These are phyloP conservation scores for Geotrichum bryndzae DNA, from an alignment of 1,139 yeast genomes.

Conservation along the genomic window DNA sequence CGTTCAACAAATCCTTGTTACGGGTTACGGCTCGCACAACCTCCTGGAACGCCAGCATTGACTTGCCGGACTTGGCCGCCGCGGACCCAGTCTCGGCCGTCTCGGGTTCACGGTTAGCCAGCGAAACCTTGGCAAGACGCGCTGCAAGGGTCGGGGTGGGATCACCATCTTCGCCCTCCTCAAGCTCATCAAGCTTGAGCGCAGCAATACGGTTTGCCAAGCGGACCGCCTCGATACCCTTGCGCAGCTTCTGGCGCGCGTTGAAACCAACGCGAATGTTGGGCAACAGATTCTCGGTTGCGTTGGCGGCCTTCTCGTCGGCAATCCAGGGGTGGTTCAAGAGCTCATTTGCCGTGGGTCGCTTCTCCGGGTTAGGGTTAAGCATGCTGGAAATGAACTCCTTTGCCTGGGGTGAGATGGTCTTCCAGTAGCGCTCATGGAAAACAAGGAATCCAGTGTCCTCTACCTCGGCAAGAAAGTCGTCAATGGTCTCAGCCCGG, in stretches of 20 bases:
- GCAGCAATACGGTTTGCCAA: conserved; percentile 67
- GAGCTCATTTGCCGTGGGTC: conserved; percentile 64
- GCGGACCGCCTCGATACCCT: conserved; percentile 77
- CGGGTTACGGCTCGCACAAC: conserved; percentile 66
- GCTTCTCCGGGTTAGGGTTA: conserved; percentile 53
- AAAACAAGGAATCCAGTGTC: conserved; percentile 61
- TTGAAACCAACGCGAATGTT: conserved; percentile 66
- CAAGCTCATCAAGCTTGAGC: conserved; percentile 48
- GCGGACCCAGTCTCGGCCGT: conserved; percentile 20
- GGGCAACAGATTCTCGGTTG: conserved; percentile 63
- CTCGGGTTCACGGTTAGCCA: conserved; percentile 4
- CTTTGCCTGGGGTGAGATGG: conserved; percentile 69
- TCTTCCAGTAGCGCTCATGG: conserved; percentile 82
- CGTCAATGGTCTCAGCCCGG: conserved; percentile 74
- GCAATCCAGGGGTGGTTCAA: conserved; percentile 69
- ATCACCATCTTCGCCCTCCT: conserved; percentile 50
- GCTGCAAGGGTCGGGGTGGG: conserved; percentile 25
- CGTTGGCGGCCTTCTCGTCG: conserved; percentile 37
- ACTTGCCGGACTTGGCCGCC: conserved; percentile 3
- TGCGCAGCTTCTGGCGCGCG: conserved; percentile 77
- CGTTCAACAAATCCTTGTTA: conserved; percentile 46
- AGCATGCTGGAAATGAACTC: conserved; percentile 63
- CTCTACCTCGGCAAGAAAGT: conserved; percentile 74
- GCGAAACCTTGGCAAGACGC: conserved; percentile 1
- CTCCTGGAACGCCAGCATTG: conserved; percentile 49